Base-by-base conservation (phyloP, 768 basidiomycete genomes). In the Rhodotorula graminis region DNA sequence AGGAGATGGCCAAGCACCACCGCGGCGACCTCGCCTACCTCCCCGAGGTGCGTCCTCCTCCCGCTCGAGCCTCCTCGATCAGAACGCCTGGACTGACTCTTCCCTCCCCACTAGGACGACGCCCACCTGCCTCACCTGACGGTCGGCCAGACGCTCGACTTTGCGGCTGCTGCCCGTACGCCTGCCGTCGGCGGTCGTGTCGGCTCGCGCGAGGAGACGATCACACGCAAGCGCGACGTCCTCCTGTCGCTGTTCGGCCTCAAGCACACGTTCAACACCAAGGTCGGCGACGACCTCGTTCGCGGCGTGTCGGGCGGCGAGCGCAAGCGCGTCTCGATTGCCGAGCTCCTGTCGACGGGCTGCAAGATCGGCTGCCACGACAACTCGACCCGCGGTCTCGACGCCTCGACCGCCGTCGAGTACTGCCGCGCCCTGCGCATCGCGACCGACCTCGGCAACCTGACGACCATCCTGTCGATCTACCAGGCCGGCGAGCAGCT, bases 381-480 rank as follows among this genome's bases (percentile, higher is more conserved):
- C 71, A 91, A 89, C 79, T 88, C 88, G 1, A 92, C 91, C 5
- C 84, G 89, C 60, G 90, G 91, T 44, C 82, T 91, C 58, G 90
- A 92, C 69, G 69, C 76, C 78, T 90, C 90, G 2, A 93, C 92
- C 16, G 92, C 92, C 3, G 83, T 93, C 63, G 92, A 95, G 78
- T 93, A 90, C 76, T 86, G 85, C 66, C 89, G 86, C 80, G 87
- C 88, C 53, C 82, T 95, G 64, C 85, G 91, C 23, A 83, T 91
- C 47, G 88, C 90, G 85, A 93, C 92, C 23, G 91, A 95, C 77
- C 81, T 91, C 40, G 84, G 88, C 11, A 86, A 87, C 10, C 75
- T 79, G 60, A 71, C 80, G 31, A 79, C 80, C 27, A 70, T 80
- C 67, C 76, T 81, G 64, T 79, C 78, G 29, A 77, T 82, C 60